phyloP scores from a whole-genome alignment of 1,139 yeast species.

The Magnusiomyces tetraspermus region DNA sequence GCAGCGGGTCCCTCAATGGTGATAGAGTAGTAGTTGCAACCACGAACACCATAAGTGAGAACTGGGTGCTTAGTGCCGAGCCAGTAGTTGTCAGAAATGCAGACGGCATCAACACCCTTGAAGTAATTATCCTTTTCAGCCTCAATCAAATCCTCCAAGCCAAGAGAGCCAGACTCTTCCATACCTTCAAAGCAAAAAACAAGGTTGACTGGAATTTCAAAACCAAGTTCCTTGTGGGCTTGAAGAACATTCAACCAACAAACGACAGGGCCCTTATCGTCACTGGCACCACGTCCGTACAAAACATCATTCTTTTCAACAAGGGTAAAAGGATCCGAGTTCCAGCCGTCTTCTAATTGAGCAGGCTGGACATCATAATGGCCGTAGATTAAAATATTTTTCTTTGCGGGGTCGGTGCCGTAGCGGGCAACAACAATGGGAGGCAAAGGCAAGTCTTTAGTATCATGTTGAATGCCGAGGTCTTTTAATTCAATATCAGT shows the following conservation, averaged over 20 bases:
- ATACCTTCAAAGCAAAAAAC: constrained; percentile 94
- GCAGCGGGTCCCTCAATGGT: constrained; percentile 86
- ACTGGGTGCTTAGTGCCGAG: constrained; percentile 95
- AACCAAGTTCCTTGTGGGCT: constrained; percentile 76
- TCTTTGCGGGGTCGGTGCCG: constrained; percentile 71
- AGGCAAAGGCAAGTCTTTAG: constrained; percentile 64
- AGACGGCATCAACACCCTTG: constrained; percentile 83
- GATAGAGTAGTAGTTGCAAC: constrained; percentile 87
- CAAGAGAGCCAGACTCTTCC: constrained; percentile 97
- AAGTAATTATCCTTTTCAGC: constrained; percentile 72
- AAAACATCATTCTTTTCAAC: constrained; percentile 54
- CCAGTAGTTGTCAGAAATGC: constrained; percentile 98
- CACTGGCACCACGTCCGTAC: constrained; percentile 92
- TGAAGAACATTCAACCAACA: constrained; percentile 93
- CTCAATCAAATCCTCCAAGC: constrained; percentile 74
- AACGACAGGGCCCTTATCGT: constrained; percentile 95
- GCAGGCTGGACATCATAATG: constrained; percentile 99
- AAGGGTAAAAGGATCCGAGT: constrained; percentile 77
- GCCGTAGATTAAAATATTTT: constrained; percentile 85
- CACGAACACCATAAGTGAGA: constrained; percentile 93
- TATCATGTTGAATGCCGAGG: constrained; percentile 80
- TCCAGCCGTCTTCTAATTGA: constrained; percentile 85
- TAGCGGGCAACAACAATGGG: constrained; percentile 85
- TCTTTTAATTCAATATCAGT: constrained; percentile 71
- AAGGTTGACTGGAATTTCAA: constrained; percentile 89